Base-by-base conservation (phyloP, 1,284 basidiomycete genomes). In the Butyriboletus appendiculatus region DNA sequence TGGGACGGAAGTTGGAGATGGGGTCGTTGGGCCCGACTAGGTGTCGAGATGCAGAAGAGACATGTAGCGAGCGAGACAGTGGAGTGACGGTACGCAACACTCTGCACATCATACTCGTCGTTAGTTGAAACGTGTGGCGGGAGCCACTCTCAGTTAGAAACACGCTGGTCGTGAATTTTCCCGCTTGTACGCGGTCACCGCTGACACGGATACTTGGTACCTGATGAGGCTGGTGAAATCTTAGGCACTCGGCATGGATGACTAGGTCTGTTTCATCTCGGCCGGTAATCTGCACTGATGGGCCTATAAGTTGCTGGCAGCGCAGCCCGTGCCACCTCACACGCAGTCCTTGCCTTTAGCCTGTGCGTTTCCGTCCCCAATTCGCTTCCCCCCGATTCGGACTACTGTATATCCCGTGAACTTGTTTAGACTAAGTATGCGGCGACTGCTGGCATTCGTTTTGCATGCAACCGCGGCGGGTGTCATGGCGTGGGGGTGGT, bases 1-100 rank as follows among this genome's bases (percentile, higher is more conserved):
- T 76, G 5, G 90, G 88, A 4, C 90, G 83, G 50, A 92, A 74
- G 73, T 92, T 81, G n/a, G 89, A 90, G 50, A 89, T 65, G 8
- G 86, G 85, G 66, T 92, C 80, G 33, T 86, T 84, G 37, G 87
- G 87, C 3, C 86, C 89, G 39, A 91, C 78, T 20, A 85, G 78
- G 66, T 85, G 75, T 39, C 64, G 62, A 10, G 70, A 58, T 18
- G 59, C 42, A 24, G 67, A 41, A 3, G 82, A 78, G 14, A 67
- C 60, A 59, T 81, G 79, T 18, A 86, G 51, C 2, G 61, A 58
- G 16, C 80, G 78, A 20, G 40, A 18, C 7, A 45, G 46, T 9
- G 10, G 16, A 4, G 18, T 4, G 26, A 46, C 34, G 1, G 28
- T 16, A 22, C 43, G 37, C 14, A 48, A 6, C n/a, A 20, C 5